Evolutionary conservation across 2,329 filamentous ascomycete species (phyloP), one percentile per base, ranked within the genome.

Genomic region (Alternaria sp.): DNA sequence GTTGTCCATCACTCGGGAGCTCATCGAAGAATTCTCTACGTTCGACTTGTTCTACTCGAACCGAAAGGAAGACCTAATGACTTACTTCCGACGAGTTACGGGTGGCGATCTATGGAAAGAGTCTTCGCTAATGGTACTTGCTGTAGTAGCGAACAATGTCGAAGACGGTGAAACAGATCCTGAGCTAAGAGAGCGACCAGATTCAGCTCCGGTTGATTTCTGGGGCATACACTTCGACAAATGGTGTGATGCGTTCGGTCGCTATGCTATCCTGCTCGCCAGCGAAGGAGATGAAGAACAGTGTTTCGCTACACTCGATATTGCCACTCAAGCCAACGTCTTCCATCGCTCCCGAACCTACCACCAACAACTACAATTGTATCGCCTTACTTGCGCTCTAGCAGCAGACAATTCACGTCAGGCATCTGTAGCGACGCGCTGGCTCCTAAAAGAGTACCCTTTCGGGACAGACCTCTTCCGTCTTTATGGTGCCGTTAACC

Each of bases 221-320:
- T 89, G 92, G 66, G 91, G 91, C 7, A 91, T 98, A 47, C 82
- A 88, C 0, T 97, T 98, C 73, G 84, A 89, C 59, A 86, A 88
- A 47, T 99, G 95, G 95, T 85, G 97, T 3, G 91, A 96, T 67
- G 85, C 97, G 1, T 97, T 99, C 74, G 85, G 96, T 36, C 91
- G 95, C 71, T 96, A 96, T 74, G 91, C 93, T 3, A 84, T 97
- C 48, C 84, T 89, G 5, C 85, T 95, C 32, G 91, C 93, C 7
- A 86, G 88, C 42, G 81, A 84, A 20, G 89, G 89, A 34, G 87
- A 90, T 48, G 82, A 86, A 14, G 85, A 89, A 42, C 89, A 92
- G 63, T 89, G 92, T 51, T 97, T 97, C 75, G 88, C 90, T 51
- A 87, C 93, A 7, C 89, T 96, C 67, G 88, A 93, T 62, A 88